Base-by-base conservation (phyloP, 257 asterid species). In the Mentha longifolia region DNA sequence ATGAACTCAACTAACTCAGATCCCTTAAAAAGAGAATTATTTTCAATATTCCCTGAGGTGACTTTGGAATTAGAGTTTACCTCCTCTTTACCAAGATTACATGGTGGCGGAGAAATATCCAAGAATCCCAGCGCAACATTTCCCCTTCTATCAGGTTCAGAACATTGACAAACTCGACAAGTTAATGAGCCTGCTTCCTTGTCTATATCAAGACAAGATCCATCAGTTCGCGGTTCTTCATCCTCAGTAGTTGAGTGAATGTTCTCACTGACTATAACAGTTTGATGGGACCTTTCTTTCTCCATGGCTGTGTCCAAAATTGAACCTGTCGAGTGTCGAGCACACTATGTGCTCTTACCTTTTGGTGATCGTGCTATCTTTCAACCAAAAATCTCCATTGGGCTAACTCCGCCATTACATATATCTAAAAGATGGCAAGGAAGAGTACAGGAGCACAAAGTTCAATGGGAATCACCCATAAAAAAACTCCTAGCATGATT, bases 81-180 rank as follows among this genome's bases (percentile, higher is more conserved):
- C 76, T 78, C 92, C 41, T 73, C 84, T 43, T 73, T 71, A 54
- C 70, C 61, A 71, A 71, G 71, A 60, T 55, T 77, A 63, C 72
- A 67, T 65, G 59, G 52, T 20, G 92, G 96, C 49, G 93, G 91
- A 72, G 74, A 75, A 46, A 92, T 82, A 77, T 89, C 92, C 82
- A 90, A 77, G 73, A 88, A 87, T 70, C 83, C 94, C 66, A 90
- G 81, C 25, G 95, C 96, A 52, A 75, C 68, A 78, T 80, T 85
- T 30, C 98, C 97, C 82, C 78, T 85, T 83, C 88, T 84, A 75
- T 92, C 97, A 61, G 93, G 81, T 76, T 90, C 96, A 49, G 65
- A 68, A 60, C 98, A 92, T 15, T 92, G 98, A 79, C 98, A 92
- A 77, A 92, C 98, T 68, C 98, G 86, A 85, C 98, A 92, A 63